Percentiles rank a stretch among this genome's conserved stretches.
These are phyloP conservation scores for Oenanthe javanica DNA, from an alignment of 140 eudicot species.

Conservation along the genomic window DNA sequence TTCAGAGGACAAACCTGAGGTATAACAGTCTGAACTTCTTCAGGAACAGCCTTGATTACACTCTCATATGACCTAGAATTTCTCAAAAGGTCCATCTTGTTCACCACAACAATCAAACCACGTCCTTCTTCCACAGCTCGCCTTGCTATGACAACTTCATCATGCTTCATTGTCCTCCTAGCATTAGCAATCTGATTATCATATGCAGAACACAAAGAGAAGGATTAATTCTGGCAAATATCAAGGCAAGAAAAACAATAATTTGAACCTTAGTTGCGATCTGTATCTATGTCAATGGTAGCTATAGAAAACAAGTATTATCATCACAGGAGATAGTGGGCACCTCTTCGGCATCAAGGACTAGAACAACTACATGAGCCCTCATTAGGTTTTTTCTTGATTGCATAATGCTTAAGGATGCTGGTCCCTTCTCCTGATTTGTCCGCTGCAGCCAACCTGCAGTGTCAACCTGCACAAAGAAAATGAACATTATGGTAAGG, in stretches of 20 bases:
- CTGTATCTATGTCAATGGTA: neutral
- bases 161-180: slow-evolving; percentile 82
- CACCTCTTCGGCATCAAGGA: slow-evolving; percentile 93
- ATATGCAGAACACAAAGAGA: slow-evolving; percentile 1
- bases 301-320: neutral
- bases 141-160: slow-evolving; percentile 90
- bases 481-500: neutral
- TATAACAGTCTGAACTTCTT: slow-evolving; percentile 77
- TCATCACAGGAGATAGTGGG: neutral
- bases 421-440: slow-evolving; percentile 76
- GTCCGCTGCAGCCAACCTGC: slow-evolving; percentile 97
- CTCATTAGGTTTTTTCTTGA: slow-evolving; percentile 86
- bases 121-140: slow-evolving; percentile 93
- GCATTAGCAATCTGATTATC: slow-evolving; percentile 54
- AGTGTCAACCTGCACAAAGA: slow-evolving; percentile 70
- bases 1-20: slow-evolving; percentile 60
- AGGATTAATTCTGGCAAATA: slow-evolving; percentile 1
- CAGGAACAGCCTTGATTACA: slow-evolving; percentile 67
- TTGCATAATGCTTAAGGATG: slow-evolving; percentile 85
- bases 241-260: neutral
- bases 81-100: slow-evolving; percentile 87
- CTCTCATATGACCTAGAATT: slow-evolving; percentile 35
- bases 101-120: slow-evolving; percentile 85
- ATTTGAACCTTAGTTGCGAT: neutral
- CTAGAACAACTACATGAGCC: slow-evolving; percentile 90